Evolutionary conservation across 2,329 filamentous ascomycete species (phyloP), one percentile per base, ranked within the genome.

Genomic region (Claviceps maximensis): DNA sequence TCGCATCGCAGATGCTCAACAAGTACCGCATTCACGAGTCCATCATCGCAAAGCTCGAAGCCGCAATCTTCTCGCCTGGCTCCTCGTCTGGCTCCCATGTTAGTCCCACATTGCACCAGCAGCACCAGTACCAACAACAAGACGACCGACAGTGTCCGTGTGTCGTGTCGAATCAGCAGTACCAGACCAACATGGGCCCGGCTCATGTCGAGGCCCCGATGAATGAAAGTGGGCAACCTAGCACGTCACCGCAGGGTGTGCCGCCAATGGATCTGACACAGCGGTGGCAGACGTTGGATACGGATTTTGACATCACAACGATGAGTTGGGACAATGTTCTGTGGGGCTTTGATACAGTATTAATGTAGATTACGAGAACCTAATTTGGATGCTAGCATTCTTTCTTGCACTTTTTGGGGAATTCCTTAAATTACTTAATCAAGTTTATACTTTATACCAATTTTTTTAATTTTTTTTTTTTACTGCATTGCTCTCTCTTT

Each of bases 251-350:
- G 29, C 31, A 19, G 7, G 17, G 10, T 15, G 19, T 51, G 50
- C 19, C 42, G 50, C 3, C 42, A 9, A 33, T 46, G 49, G 49
- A 51, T 17, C 23, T 27, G 12, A 47, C 23, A 7, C 53, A 54
- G 46, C 31, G 46, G 29, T 54, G 53, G 53, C 46, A 54, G 40
- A 45, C 40, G 29, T 48, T 54, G 15, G 49, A 52, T 49, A 36
- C 49, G 21, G 53, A 54, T 25, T 54, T 52, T 31, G 53, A 54
- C n/a, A 45, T 49, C 9, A 52, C 41, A 23, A 49, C 53, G 15
- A 54, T 54, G 49, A 52, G 53, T 33, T 52, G 53, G 53, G 53
- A 54, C n/a, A 54, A 54, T 46, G 53, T 54, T 1, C 3, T 54
- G 38, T 54, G 49, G 49, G 53, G 53, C 12, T 54, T 54, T 33